Conservation (phyloP, 2,329 filamentous ascomycete species). For the Stenocarpella maydis region DNA sequence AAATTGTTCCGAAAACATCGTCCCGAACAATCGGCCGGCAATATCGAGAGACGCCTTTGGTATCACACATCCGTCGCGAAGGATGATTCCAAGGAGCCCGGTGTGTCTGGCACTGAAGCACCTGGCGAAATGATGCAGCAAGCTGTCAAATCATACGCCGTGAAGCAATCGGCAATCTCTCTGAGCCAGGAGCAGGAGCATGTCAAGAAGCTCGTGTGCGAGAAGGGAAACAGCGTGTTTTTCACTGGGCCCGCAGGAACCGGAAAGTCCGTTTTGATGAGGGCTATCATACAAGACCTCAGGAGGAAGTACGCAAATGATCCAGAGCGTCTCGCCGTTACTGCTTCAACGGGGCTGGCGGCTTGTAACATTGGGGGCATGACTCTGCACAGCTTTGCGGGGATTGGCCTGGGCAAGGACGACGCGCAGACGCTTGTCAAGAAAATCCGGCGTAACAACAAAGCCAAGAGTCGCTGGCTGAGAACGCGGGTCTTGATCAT, state of each 20-base stretch:
- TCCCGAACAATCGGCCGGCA: too few relatives aligned
- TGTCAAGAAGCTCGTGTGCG: conserved; percentile 83
- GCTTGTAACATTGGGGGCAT: conserved; percentile 97
- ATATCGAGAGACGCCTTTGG: too few relatives aligned
- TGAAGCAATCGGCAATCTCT: conserved; percentile 65
- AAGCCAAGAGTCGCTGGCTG: conserved; percentile 89
- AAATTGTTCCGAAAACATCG: too few relatives aligned
- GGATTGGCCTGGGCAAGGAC: conserved; percentile 95
- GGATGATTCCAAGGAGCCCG: conserved; percentile 63
- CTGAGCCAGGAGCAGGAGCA: conserved; percentile 87
- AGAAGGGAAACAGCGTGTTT: conserved; percentile 87
- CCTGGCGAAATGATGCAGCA: conserved; percentile 57
- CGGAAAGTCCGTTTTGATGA: conserved; percentile 95
- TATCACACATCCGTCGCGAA: too few relatives aligned
- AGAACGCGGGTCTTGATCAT: conserved; percentile 87
- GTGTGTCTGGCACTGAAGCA: conserved; percentile 50
- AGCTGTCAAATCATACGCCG: conserved; percentile 45
- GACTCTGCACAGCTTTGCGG: conserved; percentile 94
- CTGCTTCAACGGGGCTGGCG: conserved; percentile 93
- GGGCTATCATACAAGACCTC: conserved; percentile 85
- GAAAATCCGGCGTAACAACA: conserved; percentile 88
- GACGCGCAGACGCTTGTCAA: conserved; percentile 80
- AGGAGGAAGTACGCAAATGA: conserved; percentile 79
- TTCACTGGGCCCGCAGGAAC: conserved; percentile 97
- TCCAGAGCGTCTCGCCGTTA: conserved; percentile 87